phyloP scores from a whole-genome alignment of 2,329 filamentous ascomycete genomes.

The Chrysosporium queenslandicum region DNA sequence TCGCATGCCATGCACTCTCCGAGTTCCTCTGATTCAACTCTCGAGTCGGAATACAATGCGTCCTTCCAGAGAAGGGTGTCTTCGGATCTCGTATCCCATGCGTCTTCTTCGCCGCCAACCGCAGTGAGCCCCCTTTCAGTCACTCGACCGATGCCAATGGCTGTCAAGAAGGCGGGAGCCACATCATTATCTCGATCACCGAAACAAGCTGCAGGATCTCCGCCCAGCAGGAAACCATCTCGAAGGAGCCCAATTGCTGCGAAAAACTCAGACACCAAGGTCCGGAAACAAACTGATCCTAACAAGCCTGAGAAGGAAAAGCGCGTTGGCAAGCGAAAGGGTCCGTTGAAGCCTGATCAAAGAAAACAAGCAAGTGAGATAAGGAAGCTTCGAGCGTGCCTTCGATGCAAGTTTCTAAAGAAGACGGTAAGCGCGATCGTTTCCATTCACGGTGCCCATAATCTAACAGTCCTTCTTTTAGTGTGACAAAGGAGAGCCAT shows the following conservation, averaged over 20 bases:
- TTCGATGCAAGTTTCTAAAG: constrained; percentile 97
- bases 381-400: constrained; percentile 81
- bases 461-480: constrained; percentile 11
- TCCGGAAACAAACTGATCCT: constrained; percentile 61
- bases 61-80: constrained; percentile 32
- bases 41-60: constrained; percentile 45
- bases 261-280: constrained; percentile 75
- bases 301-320: constrained; percentile 85
- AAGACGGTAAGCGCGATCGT: constrained; percentile 62
- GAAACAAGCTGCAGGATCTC: constrained; percentile 55
- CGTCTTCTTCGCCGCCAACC: constrained; percentile 32
- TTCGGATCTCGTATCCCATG: constrained; percentile 35
- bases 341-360: constrained; percentile 84
- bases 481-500: constrained; percentile 94
- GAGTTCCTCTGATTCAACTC: constrained; percentile 66
- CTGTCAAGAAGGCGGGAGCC: constrained; percentile 29
- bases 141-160: constrained; percentile 54
- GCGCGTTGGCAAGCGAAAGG: constrained; percentile 81
- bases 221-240: constrained; percentile 54
- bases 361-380: constrained; percentile 95
- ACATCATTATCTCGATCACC: constrained; percentile 50
- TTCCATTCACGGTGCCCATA: constrained; percentile 8
- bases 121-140: constrained; percentile 58
- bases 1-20: constrained; percentile 74
- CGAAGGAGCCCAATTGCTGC: constrained; percentile 65